Conservation (phyloP, 2,329 filamentous ascomycete species). For the Cercospora sojina region DNA sequence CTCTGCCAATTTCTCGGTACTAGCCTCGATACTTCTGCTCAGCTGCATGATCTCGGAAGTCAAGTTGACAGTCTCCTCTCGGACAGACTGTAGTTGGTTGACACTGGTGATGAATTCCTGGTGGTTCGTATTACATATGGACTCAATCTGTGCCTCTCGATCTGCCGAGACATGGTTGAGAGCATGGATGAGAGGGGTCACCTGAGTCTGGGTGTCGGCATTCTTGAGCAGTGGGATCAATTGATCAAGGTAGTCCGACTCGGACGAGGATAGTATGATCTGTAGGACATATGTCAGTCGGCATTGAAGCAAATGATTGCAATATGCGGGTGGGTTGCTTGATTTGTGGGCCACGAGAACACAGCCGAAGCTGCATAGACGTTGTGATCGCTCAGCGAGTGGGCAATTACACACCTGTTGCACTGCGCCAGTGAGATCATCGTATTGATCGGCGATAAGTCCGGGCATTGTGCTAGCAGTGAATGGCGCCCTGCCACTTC, state of each 20-base stretch:
- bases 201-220: constrained; percentile 68
- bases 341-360: not conserved
- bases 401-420: constrained; percentile 47
- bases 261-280: constrained; percentile 90
- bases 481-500: not conserved
- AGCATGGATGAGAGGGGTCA: constrained; percentile 69
- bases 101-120: constrained; percentile 95
- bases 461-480: constrained; percentile 35
- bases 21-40: constrained; percentile 91
- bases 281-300: constrained; percentile 45
- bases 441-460: constrained; percentile 44
- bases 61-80: constrained; percentile 83
- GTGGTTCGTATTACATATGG: constrained; percentile 91
- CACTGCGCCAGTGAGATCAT: constrained; percentile 50
- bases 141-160: constrained; percentile 87
- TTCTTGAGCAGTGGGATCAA: constrained; percentile 92
- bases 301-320: not conserved
- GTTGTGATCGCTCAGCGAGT: not conserved
- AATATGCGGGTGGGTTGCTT: not conserved
- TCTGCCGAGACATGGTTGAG: constrained; percentile 80
- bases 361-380: not conserved
- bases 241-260: constrained; percentile 92
- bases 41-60: constrained; percentile 89
- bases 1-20: constrained; percentile 88
- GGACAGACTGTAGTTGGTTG: constrained; percentile 86